These are phyloP conservation scores for Aspergillus sparsus DNA, from an alignment of 495 filamentous ascomycete species.

Conservation along the genomic window DNA sequence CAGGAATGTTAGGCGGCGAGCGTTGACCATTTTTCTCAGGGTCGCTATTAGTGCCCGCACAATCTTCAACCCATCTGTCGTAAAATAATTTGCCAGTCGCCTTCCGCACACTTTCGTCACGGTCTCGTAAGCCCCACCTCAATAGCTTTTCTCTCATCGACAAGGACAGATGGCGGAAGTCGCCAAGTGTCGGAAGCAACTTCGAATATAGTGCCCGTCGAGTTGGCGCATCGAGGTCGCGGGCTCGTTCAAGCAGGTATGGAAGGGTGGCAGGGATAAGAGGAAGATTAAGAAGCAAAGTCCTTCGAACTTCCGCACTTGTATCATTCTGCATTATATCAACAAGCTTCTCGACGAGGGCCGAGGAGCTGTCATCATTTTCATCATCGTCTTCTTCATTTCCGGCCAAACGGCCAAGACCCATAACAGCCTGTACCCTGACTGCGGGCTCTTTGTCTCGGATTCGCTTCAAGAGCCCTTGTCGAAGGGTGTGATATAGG, in stretches of 20 bases:
- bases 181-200: constrained; percentile 83
- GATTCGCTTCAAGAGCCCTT: constrained; percentile 77
- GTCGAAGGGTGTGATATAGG: constrained; percentile 75
- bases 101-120: constrained; percentile 92
- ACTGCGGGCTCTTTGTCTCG: constrained; percentile 92
- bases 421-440: constrained; percentile 89
- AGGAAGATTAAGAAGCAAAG: constrained; percentile 84
- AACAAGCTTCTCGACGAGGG: constrained; percentile 77
- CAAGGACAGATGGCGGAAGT: constrained; percentile 95
- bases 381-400: constrained; percentile 75
- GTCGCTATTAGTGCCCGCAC: constrained; percentile 62
- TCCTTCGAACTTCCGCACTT: constrained; percentile 87
- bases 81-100: constrained; percentile 87
- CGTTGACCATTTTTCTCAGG: constrained; percentile 48
- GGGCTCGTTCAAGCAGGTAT: constrained; percentile 85
- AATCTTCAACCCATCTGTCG: constrained; percentile 95
- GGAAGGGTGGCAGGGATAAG: constrained; percentile 80
- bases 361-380: constrained; percentile 58
- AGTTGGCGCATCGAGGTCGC: constrained; percentile 82
- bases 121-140: constrained; percentile 90
- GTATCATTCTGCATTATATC: constrained; percentile 93
- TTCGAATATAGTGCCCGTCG: constrained; percentile 84
- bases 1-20: constrained; percentile 67
- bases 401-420: constrained; percentile 78
- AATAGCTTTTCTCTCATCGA: constrained; percentile 95